These are phyloP conservation scores for Trichoderma virens DNA, from an alignment of 495 filamentous ascomycete species.

Conservation along the genomic window DNA sequence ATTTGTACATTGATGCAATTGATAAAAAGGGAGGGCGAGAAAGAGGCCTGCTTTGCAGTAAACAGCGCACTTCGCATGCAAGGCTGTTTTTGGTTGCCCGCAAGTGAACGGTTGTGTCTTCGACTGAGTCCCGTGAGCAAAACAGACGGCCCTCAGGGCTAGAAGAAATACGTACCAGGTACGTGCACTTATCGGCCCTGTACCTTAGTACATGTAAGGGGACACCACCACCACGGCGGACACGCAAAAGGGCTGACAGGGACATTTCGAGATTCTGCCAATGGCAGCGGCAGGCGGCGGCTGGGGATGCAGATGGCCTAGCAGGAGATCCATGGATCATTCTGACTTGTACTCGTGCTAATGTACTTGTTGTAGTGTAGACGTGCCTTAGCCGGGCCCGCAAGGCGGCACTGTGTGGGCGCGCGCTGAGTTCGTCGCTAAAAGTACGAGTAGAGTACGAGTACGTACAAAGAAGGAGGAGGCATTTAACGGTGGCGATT, in stretches of 20 bases:
- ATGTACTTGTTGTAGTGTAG: background rate
- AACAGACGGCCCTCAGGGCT: background rate
- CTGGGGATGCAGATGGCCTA: background rate
- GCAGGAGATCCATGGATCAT: background rate
- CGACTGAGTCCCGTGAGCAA: background rate
- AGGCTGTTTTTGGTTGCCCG: background rate
- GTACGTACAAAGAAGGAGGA: background rate
- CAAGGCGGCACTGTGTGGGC: background rate
- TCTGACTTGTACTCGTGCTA: background rate
- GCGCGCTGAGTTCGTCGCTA: background rate
- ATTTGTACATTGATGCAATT: too few relatives aligned
- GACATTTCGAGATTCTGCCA: background rate
- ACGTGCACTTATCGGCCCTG: background rate
- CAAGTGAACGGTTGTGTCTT: background rate
- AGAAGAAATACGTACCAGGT: too few relatives aligned
- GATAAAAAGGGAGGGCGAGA: too few relatives aligned
- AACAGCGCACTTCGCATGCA: conserved; percentile 2
- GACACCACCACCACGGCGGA: too few relatives aligned
- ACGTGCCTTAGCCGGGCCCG: background rate
- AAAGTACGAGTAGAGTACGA: background rate
- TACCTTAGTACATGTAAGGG: background rate
- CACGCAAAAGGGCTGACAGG: conserved; percentile 7
- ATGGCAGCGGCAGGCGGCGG: background rate
- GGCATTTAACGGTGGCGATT: background rate
- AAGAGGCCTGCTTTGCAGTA: background rate